Conservation (phyloP, 805 yeast genomes). For the Cyberlindnera mrakii region DNA sequence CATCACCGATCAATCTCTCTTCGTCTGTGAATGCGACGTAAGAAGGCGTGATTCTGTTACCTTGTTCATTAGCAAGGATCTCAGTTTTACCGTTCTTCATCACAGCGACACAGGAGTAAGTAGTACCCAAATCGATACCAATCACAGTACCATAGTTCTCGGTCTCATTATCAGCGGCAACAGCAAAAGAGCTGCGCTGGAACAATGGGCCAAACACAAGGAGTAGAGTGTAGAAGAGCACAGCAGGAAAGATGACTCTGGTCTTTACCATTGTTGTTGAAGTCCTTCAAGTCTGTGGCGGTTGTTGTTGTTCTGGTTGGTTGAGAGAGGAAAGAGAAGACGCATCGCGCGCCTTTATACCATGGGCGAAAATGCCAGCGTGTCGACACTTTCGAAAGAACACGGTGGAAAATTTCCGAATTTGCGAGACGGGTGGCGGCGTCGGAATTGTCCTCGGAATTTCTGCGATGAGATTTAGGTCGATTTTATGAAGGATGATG, state of each 20-base stretch:
- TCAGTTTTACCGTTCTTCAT: conserved; percentile 84
- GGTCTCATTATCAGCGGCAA: conserved; percentile 26
- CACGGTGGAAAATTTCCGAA: background rate
- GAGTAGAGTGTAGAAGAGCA: conserved; percentile 24
- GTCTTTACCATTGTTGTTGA: conserved; percentile 18
- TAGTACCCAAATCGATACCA: conserved; percentile 96
- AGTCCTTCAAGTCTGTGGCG: background rate
- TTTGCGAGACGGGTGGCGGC: background rate
- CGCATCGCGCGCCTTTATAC: conserved; percentile 1
- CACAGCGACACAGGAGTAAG: conserved; percentile 94
- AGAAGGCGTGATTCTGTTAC: conserved; percentile 95
- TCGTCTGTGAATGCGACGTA: conserved; percentile 89
- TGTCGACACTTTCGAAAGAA: background rate
- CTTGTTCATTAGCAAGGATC: conserved; percentile 92
- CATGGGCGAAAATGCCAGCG: conserved; percentile 8
- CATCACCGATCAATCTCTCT: conserved; percentile 92
- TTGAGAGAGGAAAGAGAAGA: background rate
- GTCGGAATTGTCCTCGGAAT: too few relatives aligned
- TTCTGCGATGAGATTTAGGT: too few relatives aligned
- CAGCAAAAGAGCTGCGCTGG: conserved; percentile 15
- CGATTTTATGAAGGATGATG: background rate
- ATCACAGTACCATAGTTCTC: conserved; percentile 63
- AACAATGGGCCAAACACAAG: conserved; percentile 23
- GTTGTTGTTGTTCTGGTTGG: background rate
- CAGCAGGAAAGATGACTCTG: conserved; percentile 29